phyloP scores from a whole-genome alignment of 2,329 filamentous ascomycete species.

The Colletotrichum tanaceti region DNA sequence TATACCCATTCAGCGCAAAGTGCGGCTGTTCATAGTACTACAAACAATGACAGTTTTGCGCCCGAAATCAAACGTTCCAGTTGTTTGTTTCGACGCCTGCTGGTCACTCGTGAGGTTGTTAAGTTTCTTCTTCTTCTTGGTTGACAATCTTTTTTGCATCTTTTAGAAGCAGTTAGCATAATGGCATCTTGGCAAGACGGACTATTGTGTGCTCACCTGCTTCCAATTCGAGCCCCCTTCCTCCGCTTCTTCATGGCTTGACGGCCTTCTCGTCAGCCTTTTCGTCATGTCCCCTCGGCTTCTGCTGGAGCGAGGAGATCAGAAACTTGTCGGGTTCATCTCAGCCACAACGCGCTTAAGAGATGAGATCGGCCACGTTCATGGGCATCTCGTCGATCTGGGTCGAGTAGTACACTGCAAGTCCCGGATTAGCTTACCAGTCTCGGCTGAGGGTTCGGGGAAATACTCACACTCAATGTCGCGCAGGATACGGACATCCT shows the following conservation, averaged over 20 bases:
- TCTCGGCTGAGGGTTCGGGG: background rate
- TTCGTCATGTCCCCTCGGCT: background rate
- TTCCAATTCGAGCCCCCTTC: constrained; percentile 39
- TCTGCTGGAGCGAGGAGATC: background rate
- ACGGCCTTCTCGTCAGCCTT: constrained; percentile 30
- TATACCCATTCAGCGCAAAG: constrained; percentile 31
- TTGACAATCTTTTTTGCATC: constrained; percentile 28
- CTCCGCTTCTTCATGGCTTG: constrained; percentile 36
- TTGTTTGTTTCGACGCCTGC: constrained; percentile 1
- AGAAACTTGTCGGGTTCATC: background rate
- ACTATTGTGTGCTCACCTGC: constrained; percentile 26
- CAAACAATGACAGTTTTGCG: constrained; percentile 33
- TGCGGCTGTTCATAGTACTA: constrained; percentile 32
- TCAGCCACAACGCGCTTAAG: constrained; percentile 51
- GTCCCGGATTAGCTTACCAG: constrained; percentile 48
- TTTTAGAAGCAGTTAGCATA: background rate
- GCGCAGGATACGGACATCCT: constrained; percentile 95
- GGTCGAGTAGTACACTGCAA: constrained; percentile 87
- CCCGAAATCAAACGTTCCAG: background rate
- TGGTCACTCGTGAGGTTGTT: background rate
- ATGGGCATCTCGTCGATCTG: constrained; percentile 99
- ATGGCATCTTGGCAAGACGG: background rate
- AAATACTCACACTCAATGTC: constrained; percentile 86
- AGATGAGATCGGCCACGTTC: constrained; percentile 79
- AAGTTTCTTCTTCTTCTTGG: background rate